Evolutionary conservation across 164 flowering plant species (phyloP), one percentile per base, ranked within the genome.

Genomic region (Cinnamomum micranthum): DNA sequence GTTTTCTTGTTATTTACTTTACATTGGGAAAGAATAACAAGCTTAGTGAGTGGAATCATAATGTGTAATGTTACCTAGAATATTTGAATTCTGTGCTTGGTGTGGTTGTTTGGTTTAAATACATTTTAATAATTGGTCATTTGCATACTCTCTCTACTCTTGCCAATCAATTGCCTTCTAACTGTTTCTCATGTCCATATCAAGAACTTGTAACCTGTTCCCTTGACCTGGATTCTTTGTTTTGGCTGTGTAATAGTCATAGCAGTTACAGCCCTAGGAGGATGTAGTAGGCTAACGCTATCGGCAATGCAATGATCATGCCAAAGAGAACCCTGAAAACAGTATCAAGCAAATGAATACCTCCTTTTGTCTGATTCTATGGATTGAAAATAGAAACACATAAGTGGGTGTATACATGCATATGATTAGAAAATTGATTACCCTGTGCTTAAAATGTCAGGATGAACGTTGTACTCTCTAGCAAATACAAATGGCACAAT

Each of bases 401-500:
- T 65, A n/a, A 50, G 62, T 52, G 60, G 17, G 60, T 15, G 17
- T 17, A 15, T 55, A 4, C 20, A 55, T 15, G 60, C 19, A 55
- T 6, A 55, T 12, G 17, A 55, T 55, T 20, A 55, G 51, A 23
- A n/a, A 20, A 23, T 50, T 58, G 25, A 12, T 80, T 88, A 90
- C 93, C 89, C 92, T 2, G 90, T 88, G 86, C 97, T 92, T 75
- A 89, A 68, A 59, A 91, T 81, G 47, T 86, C 86, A 24, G 95
- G 90, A 83, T 91, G 86, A 27, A 91, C 78, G 68, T 86, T 86
- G 76, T 92, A 91, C 81, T 92, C 97, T 77, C 83, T 90, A 59
- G 94, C 91, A 76, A 90, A 92, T 24, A 92, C 93, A 79, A 92
- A 92, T 11, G 93, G 90, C 35, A 92, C 95, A 25, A 90, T 83